phyloP scores from a whole-genome alignment of 371 early-diverging fungal species.

The Vairimorpha apis region DNA sequence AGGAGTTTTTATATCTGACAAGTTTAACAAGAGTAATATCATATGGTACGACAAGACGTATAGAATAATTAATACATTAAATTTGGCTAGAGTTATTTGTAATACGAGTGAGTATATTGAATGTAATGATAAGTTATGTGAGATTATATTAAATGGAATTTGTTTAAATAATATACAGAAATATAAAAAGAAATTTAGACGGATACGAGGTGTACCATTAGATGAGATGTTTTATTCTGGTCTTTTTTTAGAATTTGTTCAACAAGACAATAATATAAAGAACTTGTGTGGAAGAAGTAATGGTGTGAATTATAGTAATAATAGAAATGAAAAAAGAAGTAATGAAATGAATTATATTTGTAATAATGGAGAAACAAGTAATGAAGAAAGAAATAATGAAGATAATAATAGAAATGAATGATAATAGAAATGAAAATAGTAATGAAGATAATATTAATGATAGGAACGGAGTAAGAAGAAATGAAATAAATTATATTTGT shows the following conservation, averaged over 20 bases:
- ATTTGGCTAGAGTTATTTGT: conserved; percentile 3
- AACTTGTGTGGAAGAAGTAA: neutral
- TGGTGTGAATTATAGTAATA: neutral
- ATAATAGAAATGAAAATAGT: too few species aligned
- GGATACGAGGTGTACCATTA: conserved; percentile 27
- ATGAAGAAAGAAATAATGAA: too few species aligned
- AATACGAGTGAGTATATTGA: conserved; percentile 8
- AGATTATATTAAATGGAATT: conserved; percentile 41
- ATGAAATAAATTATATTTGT: too few species aligned
- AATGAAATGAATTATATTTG: too few species aligned
- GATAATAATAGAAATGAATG: too few species aligned
- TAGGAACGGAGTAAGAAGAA: too few species aligned
- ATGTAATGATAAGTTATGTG: conserved; percentile 31
- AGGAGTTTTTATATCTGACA: conserved; percentile 12
- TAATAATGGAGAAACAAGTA: too few species aligned
- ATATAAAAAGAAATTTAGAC: conserved; percentile 5
- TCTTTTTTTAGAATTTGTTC: conserved; percentile 16
- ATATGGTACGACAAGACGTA: conserved; percentile 33
- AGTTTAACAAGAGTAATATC: conserved; percentile 33
- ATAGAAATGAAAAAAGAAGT: too few species aligned
- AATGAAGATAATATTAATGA: too few species aligned
- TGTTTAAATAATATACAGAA: conserved; percentile 4
- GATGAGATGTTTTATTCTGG: conserved; percentile 48
- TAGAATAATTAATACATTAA: conserved; percentile 10
- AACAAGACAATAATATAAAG: neutral